A percentile compares a stretch with the other conserved stretches of the same genome.
Conservation (phyloP, 176 grass and related monocot species). For the Rhynchospora breviuscula region DNA sequence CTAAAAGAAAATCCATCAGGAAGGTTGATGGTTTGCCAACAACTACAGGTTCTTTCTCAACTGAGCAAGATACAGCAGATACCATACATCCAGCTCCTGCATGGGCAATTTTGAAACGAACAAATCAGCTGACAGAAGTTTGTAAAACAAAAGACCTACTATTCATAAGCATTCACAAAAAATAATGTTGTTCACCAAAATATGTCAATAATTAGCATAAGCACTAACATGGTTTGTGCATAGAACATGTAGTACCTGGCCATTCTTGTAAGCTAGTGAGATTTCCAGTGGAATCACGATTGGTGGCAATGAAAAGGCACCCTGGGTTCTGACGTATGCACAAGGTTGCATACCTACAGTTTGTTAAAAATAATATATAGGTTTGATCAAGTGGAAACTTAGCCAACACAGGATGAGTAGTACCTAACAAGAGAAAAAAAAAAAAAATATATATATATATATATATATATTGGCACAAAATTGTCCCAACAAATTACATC, state of each 20-base stretch:
- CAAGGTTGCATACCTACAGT: constrained; percentile 73
- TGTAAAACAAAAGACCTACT: not conserved
- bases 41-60: constrained; percentile 77
- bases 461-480: not conserved
- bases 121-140: constrained; percentile 18
- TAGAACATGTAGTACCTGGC: constrained; percentile 47
- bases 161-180: not conserved
- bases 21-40: constrained; percentile 94
- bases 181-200: constrained; percentile 1
- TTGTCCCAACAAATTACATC: constrained; percentile 13
- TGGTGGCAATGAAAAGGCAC: constrained; percentile 95
- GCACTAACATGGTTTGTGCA: not conserved
- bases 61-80: constrained; percentile 77
- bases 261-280: constrained; percentile 84
- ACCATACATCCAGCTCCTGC: constrained; percentile 95
- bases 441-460: no score
- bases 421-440: not conserved
- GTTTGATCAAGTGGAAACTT: not conserved
- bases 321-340: constrained; percentile 90
- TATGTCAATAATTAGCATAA: not conserved
- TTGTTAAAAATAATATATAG: not conserved
- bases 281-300: constrained; percentile 80
- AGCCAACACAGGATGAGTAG: not conserved
- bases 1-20: constrained; percentile 83
- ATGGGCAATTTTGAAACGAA: constrained; percentile 2